Evolutionary conservation across 1,284 basidiomycete genomes (phyloP), one percentile per base, ranked within the genome.

Genomic region (Schizopora paradoxa): DNA sequence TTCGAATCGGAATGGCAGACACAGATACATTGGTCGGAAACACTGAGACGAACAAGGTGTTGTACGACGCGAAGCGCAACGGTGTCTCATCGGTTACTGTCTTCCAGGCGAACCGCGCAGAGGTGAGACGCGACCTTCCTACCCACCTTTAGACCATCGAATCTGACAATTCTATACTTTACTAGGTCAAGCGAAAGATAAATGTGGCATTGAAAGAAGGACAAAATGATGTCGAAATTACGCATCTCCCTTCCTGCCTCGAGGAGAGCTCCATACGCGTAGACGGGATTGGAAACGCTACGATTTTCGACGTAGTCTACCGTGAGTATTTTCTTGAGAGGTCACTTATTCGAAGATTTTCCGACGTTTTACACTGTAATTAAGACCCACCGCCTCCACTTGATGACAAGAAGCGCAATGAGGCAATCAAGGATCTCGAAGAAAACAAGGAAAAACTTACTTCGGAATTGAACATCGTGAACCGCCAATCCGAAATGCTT

Each of bases 261-360:
- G 48, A 54, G 32, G 48, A 56, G 33, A 53, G 56, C 36, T 57
- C 56, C 13, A 51, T 59, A 31, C 55, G 57, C 13, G 56, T 58
- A 21, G 57, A 58, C 13, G 56, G 52, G 0, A 38, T 52, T 13
- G 56, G 58, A 2, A 41, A 49, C 22, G 54, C 53, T 5, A 37
- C 50, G 22, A 54, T 58, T n/a, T 55, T 55, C 40, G 57, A 57
- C 32, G 57, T 58, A 22, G 49, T 58, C n/a, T 57, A 54, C 47
- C 44, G 46, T 48, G 32, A 27, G 33, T 35, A 41, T 10, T 23
- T 22, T 23, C 5, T 10, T 35, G n/a, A n/a, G n/a, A n/a, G n/a
- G 6, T 25, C 4, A 8, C 14, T 23, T 8, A 14, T n/a, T 3
- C 10, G n/a, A 40, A 6, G 10, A 40, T 21, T 8, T n/a, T 7